phyloP scores from a whole-genome alignment of 805 yeast genomes.

The Candida easanensis region DNA sequence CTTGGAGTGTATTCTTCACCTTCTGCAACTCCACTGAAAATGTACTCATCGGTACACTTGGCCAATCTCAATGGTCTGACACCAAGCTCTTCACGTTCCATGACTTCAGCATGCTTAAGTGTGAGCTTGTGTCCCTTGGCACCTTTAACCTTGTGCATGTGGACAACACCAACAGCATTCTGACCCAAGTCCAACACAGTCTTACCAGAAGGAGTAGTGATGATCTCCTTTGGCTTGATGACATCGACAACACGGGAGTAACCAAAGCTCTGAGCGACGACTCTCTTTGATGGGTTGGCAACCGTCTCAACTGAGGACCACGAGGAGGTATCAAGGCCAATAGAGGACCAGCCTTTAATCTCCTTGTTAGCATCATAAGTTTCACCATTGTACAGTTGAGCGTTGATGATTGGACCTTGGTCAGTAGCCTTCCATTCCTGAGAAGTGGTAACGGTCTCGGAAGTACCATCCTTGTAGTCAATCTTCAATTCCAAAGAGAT shows the following conservation, averaged over 20 bases:
- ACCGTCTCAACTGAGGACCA: conserved; percentile 11
- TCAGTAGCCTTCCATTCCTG: conserved; percentile 14
- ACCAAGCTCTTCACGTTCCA: conserved; percentile 18
- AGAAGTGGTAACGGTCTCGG: conserved; percentile 10
- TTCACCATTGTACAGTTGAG: conserved; percentile 20
- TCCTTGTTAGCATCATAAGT: conserved; percentile 15
- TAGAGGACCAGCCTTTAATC: conserved; percentile 13
- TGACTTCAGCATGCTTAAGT: conserved; percentile 17
- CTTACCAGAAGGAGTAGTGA: conserved; percentile 14
- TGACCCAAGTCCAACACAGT: conserved; percentile 16
- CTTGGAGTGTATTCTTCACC: conserved; percentile 18
- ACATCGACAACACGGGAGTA: conserved; percentile 11
- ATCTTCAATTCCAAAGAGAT: conserved; percentile 12
- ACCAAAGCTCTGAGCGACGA: conserved; percentile 17
- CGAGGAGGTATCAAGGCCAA: neutral
- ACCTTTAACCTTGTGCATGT: conserved; percentile 13
- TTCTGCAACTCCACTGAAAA: conserved; percentile 11
- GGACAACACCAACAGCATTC: conserved; percentile 19
- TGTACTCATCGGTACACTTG: conserved; percentile 12
- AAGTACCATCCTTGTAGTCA: conserved; percentile 13
- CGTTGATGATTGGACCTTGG: conserved; percentile 13
- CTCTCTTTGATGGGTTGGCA: conserved; percentile 10
- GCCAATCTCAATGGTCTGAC: conserved; percentile 16
- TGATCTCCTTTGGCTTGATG: conserved; percentile 10
- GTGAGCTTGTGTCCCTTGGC: conserved; percentile 10